Percentiles rank a stretch among this genome's conserved stretches.
Evolutionary conservation across 1,139 yeast species (phyloP).

Genomic region (Yamadazyma blattariae): DNA sequence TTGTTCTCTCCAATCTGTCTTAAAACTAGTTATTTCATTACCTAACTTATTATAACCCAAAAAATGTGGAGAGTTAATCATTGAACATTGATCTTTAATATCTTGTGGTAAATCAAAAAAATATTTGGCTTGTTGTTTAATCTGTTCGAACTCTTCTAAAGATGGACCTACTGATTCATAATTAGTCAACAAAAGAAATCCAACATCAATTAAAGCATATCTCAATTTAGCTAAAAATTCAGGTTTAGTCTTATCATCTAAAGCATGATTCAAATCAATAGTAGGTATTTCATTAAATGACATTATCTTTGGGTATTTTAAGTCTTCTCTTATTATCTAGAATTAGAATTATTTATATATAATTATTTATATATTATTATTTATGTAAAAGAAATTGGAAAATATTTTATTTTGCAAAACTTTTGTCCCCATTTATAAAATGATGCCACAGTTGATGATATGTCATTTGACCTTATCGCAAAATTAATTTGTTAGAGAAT

Average conservation of each 20-base stretch:
- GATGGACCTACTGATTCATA: conserved; percentile 36
- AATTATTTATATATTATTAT: too few species aligned
- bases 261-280: conserved; percentile 31
- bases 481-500: too few species aligned
- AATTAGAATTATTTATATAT: too few species aligned
- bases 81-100: conserved; percentile 52
- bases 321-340: background rate
- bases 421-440: too few species aligned
- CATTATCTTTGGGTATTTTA: too few species aligned
- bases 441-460: too few species aligned
- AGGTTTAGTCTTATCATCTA: conserved; percentile 27
- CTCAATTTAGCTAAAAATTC: conserved; percentile 47
- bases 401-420: too few species aligned
- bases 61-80: conserved; percentile 64
- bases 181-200: conserved; percentile 55
- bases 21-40: conserved; percentile 61
- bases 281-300: conserved; percentile 32
- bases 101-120: conserved; percentile 54
- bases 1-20: conserved; percentile 66
- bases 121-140: conserved; percentile 42
- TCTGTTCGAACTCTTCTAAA: conserved; percentile 32
- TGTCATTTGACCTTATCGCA: too few species aligned
- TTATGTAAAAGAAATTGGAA: too few species aligned
- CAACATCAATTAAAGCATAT: conserved; percentile 58
- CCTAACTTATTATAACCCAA: conserved; percentile 66